Evolutionary conservation across 441 rosid species (phyloP).

Genomic region (Brassica hybrid): DNA sequence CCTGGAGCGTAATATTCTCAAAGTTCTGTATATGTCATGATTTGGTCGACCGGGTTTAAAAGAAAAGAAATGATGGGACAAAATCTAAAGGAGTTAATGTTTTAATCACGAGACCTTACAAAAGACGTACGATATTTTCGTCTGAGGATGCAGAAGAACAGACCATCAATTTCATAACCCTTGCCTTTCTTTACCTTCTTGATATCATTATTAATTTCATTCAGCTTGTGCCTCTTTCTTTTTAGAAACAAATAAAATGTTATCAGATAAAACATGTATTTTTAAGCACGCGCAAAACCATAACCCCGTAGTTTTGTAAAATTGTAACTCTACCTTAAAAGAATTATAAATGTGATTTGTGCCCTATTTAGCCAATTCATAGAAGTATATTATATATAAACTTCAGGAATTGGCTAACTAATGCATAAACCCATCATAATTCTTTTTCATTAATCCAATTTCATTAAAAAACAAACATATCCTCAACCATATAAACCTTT

Average conservation of each 20-base stretch:
- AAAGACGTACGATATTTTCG: slow-evolving; percentile 40
- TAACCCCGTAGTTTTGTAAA: neutral
- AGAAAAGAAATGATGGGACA: slow-evolving; percentile 18
- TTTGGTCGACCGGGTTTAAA: slow-evolving; percentile 35
- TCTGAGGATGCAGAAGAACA: slow-evolving; percentile 34
- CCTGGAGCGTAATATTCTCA: neutral
- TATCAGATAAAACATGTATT: neutral
- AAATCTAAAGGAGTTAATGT: slow-evolving; percentile 31
- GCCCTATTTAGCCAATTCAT: neutral
- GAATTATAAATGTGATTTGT: neutral
- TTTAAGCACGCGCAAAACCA: neutral
- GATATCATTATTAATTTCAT: no score
- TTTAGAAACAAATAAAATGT: neutral
- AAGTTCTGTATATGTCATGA: slow-evolving; percentile 42
- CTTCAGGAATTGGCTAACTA: neutral
- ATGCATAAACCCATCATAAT: neutral
- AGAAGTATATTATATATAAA: neutral
- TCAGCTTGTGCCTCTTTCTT: no score
- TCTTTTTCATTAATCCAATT: neutral
- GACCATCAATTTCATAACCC: slow-evolving; percentile 42
- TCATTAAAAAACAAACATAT: no score
- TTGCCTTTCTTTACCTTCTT: no score
- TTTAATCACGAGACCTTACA: slow-evolving; percentile 44
- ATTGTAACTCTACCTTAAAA: neutral
- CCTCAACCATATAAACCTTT: neutral